These are phyloP conservation scores for Amanita rubescens DNA, from an alignment of 768 basidiomycete genomes.

Conservation along the genomic window DNA sequence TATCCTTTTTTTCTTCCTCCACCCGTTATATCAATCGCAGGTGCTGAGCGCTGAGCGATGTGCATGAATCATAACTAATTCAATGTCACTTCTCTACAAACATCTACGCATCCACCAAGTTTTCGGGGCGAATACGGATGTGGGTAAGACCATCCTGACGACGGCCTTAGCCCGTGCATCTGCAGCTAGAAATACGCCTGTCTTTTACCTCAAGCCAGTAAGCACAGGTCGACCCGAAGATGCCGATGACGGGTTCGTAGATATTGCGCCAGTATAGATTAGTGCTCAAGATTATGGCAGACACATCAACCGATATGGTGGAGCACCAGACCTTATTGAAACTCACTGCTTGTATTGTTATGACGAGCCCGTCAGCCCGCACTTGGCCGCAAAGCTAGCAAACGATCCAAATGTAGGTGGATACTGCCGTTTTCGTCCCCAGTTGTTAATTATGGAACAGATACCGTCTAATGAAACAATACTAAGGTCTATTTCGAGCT, in stretches of 20 bases:
- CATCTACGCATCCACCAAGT: slow-evolving; percentile 84
- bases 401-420: slow-evolving; percentile 23
- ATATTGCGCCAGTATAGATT: not conserved
- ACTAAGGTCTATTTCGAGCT: slow-evolving; percentile 51
- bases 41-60: no score
- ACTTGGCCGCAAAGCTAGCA: slow-evolving; percentile 66
- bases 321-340: slow-evolving; percentile 35
- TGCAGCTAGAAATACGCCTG: slow-evolving; percentile 41
- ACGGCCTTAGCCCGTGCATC: slow-evolving; percentile 79
- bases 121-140: slow-evolving; percentile 94
- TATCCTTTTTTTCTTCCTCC: no score
- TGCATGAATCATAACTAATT: not conserved
- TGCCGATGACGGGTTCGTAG: slow-evolving; percentile 75
- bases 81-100: slow-evolving; percentile 79
- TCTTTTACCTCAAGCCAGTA: slow-evolving; percentile 82
- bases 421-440: not conserved
- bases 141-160: slow-evolving; percentile 90
- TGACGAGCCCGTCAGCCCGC: slow-evolving; percentile 88
- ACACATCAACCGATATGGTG: slow-evolving; percentile 54
- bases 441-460: slow-evolving; percentile 17
- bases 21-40: no score
- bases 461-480: slow-evolving; percentile 63
- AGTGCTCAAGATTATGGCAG: slow-evolving; percentile 29
- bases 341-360: slow-evolving; percentile 77
- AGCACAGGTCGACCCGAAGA: slow-evolving; percentile 78